Percentiles rank a stretch among this genome's conserved stretches.
Evolutionary conservation across 768 basidiomycete genomes (phyloP).

Genomic region (Hemileccinum impolitum): DNA sequence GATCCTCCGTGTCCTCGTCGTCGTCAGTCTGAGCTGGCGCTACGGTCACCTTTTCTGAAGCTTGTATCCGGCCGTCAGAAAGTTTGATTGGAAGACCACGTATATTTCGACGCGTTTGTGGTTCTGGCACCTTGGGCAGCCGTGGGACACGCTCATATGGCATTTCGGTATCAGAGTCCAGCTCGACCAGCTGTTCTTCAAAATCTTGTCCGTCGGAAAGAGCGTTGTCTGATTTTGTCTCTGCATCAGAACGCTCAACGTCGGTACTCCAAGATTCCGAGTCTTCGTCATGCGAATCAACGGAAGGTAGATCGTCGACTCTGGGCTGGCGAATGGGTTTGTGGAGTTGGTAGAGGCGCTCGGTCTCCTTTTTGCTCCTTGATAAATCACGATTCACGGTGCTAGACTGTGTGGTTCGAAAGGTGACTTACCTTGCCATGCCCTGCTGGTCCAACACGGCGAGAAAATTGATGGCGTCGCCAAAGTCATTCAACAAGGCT

Average conservation of each 20-base stretch:
- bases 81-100: constrained; percentile 84
- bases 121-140: constrained; percentile 43
- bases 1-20: constrained; percentile 35
- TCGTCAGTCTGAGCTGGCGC: constrained; percentile 19
- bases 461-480: constrained; percentile 64
- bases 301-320: constrained; percentile 62
- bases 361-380: constrained; percentile 85
- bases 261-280: constrained; percentile 50
- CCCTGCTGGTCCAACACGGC: constrained; percentile 67
- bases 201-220: constrained; percentile 10
- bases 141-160: constrained; percentile 67
- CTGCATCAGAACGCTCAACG: constrained; percentile 33
- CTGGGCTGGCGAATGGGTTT: constrained; percentile 49
- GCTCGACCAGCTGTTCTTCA: constrained; percentile 7
- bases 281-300: constrained; percentile 65
- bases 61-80: constrained; percentile 70
- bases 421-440: constrained; percentile 65
- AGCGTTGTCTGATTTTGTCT: constrained; percentile 13
- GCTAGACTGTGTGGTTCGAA: background rate
- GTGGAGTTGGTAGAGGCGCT: constrained; percentile 61
- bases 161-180: constrained; percentile 65
- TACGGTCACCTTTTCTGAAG: constrained; percentile 40
- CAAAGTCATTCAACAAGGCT: constrained; percentile 62
- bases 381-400: constrained; percentile 1
- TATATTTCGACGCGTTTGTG: constrained; percentile 48